A percentile compares a stretch with the other conserved stretches of the same genome.
Evolutionary conservation across 2,329 filamentous ascomycete genomes (phyloP).

Genomic region (Neofusicoccum umdonicola): DNA sequence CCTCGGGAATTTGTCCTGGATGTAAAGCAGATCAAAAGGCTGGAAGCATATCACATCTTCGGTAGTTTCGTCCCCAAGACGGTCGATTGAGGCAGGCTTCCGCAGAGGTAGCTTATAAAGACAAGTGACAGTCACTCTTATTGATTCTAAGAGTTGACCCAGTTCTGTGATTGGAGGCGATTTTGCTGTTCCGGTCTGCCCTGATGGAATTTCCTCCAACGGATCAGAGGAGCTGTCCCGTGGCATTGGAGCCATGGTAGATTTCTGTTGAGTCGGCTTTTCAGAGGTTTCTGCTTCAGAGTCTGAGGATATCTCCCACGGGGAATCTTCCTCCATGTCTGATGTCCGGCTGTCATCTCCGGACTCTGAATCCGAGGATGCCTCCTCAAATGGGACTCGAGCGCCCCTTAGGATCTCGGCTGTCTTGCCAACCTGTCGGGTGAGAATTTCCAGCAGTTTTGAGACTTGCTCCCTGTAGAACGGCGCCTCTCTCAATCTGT

Average conservation of each 20-base stretch:
- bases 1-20: constrained; percentile 19
- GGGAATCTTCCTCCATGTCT: background rate
- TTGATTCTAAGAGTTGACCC: background rate
- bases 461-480: constrained; percentile 20
- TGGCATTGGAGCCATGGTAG: background rate
- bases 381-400: background rate
- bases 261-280: background rate
- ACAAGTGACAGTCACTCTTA: background rate
- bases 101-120: background rate
- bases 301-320: background rate
- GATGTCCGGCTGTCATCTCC: background rate
- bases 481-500: constrained; percentile 22
- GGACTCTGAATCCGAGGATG: background rate
- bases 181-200: no score
- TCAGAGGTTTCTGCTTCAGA: background rate
- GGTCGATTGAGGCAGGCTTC: constrained; percentile 6
- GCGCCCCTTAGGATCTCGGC: background rate
- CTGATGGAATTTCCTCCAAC: no score
- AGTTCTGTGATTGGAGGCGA: background rate
- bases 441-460: background rate
- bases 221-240: background rate
- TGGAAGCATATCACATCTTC: constrained; percentile 10
- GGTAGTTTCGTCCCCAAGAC: constrained; percentile 3
- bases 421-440: background rate
- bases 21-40: constrained; percentile 18